Conservation (phyloP, 257 asterid genomes). For the Capsicum pubescens region DNA sequence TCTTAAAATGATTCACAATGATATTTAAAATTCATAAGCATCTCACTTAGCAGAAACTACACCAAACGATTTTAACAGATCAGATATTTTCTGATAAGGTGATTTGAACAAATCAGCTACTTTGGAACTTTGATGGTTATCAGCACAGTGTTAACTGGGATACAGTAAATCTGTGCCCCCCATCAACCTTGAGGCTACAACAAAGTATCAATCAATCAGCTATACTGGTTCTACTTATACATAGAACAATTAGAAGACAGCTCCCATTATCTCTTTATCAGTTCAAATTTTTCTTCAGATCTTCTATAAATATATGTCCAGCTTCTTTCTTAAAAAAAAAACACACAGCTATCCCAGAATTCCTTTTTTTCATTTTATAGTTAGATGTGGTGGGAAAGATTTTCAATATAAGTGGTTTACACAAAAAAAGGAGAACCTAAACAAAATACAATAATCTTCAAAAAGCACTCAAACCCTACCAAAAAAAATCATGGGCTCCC, state of each 20-base stretch:
- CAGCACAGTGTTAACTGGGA: neutral
- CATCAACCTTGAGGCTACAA: neutral
- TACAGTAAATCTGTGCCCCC: neutral
- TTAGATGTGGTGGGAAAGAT: neutral
- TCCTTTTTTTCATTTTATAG: neutral
- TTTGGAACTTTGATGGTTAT: neutral
- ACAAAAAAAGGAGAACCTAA: neutral
- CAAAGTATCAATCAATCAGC: neutral
- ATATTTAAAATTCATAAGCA: neutral
- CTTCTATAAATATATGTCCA: neutral
- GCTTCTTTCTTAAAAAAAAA: neutral
- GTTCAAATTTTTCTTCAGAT: neutral
- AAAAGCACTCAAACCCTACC: too few relatives aligned
- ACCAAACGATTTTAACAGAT: neutral
- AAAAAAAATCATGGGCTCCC: too few relatives aligned
- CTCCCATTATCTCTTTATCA: neutral
- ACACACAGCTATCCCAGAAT: neutral
- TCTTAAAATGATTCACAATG: neutral
- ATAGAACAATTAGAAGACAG: neutral
- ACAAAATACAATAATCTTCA: neutral
- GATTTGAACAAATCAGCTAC: neutral
- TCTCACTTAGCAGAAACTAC: neutral
- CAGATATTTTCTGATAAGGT: too few relatives aligned
- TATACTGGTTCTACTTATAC: neutral
- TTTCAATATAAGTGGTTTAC: neutral